These are phyloP conservation scores for Dothideomycetes sp. DNA, from an alignment of 2,329 filamentous ascomycete genomes.

Conservation along the genomic window DNA sequence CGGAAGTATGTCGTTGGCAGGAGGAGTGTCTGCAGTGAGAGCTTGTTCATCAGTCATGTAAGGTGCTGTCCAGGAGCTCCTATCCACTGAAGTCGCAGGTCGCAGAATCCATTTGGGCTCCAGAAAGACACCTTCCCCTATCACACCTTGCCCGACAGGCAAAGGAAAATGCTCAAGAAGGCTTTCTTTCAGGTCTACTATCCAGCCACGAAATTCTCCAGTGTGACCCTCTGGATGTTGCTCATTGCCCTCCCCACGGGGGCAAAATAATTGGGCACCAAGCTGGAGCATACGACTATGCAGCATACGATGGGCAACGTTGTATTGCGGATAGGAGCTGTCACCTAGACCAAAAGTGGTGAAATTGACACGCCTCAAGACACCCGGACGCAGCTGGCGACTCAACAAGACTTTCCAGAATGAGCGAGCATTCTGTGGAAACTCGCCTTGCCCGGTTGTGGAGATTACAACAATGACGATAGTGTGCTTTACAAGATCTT, in stretches of 20 bases:
- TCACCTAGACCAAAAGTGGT: conserved; percentile 87
- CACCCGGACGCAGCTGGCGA: conserved; percentile 62
- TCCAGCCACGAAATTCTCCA: conserved; percentile 24
- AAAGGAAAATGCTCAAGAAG: conserved; percentile 60
- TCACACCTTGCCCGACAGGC: conserved; percentile 53
- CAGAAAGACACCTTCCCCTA: conserved; percentile 63
- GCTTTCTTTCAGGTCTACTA: conserved; percentile 49
- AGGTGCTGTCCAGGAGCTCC: neutral
- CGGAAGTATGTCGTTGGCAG: conserved; percentile 40
- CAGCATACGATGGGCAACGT: conserved; percentile 84
- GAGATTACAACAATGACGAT: conserved; percentile 74
- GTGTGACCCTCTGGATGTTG: conserved; percentile 79
- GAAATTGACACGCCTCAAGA: conserved; percentile 59
- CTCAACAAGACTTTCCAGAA: conserved; percentile 83
- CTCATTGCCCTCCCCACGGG: conserved; percentile 80
- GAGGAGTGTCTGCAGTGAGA: conserved; percentile 11
- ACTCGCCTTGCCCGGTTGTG: conserved; percentile 88
- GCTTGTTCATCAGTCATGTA: conserved; percentile 1
- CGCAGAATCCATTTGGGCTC: conserved; percentile 61
- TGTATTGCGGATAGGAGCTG: conserved; percentile 87
- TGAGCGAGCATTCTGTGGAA: conserved; percentile 67
- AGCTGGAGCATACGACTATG: conserved; percentile 75
- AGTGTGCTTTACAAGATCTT: conserved; percentile 32
- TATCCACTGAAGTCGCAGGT: neutral
- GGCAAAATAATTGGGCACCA: conserved; percentile 65